Evolutionary conservation across 257 asterid genomes (phyloP).

Genomic region (Solanum ossicruentum): DNA sequence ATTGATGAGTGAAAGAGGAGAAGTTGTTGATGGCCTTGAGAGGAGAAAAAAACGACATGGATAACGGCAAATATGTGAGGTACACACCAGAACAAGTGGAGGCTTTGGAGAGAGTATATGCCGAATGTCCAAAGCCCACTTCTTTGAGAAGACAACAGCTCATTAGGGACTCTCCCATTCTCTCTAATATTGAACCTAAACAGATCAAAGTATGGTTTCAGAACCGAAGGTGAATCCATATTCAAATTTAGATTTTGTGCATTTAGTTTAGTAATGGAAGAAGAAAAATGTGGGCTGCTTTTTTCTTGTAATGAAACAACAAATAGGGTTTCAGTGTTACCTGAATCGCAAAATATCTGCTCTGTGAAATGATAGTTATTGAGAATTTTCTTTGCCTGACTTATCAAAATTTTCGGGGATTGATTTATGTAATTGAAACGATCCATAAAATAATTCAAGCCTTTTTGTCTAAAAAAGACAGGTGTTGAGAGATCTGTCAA

Average conservation of each 20-base stretch:
- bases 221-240: conserved; percentile 47
- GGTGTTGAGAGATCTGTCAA: not conserved
- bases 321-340: too few relatives aligned
- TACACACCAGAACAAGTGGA: conserved; percentile 98
- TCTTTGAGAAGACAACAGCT: conserved; percentile 93
- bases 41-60: conserved; percentile 55
- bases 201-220: conserved; percentile 99
- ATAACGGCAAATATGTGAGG: conserved; percentile 80
- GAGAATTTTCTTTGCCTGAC: not conserved
- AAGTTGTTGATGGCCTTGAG: conserved; percentile 38
- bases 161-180: conserved; percentile 78
- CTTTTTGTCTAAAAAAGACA: not conserved
- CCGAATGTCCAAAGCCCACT: conserved; percentile 91
- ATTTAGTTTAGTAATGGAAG: too few relatives aligned
- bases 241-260: too few relatives aligned
- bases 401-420: not conserved
- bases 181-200: conserved; percentile 83
- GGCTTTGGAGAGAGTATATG: conserved; percentile 83
- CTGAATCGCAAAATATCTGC: not conserved
- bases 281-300: too few relatives aligned
- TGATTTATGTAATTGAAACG: not conserved
- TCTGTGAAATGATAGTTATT: not conserved
- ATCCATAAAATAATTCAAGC: not conserved
- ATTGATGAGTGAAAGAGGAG: conserved; percentile 57
- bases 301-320: too few relatives aligned